Evolutionary conservation across 192 early-diverging fungal species (phyloP).

Genomic region (Pilaira anomala): DNA sequence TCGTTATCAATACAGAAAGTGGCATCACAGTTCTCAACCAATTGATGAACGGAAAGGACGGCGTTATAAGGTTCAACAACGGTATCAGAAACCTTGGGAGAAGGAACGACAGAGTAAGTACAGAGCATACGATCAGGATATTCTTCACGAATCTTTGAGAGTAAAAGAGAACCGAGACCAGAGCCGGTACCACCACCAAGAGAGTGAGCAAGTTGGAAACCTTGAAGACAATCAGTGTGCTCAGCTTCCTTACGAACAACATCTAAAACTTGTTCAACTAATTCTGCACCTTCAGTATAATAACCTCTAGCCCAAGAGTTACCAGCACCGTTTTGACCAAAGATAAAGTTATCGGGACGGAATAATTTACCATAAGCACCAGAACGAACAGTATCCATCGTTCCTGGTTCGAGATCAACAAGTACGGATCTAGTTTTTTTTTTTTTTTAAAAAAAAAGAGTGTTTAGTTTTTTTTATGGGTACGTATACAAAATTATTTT

Average conservation of each 20-base stretch:
- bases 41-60: conserved; percentile 93
- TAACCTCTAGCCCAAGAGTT: conserved; percentile 94
- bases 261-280: conserved; percentile 64
- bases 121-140: conserved; percentile 74
- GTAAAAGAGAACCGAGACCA: conserved; percentile 65
- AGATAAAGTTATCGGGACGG: conserved; percentile 66
- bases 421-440: conserved; percentile 48
- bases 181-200: conserved; percentile 73
- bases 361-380: conserved; percentile 58
- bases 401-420: conserved; percentile 78
- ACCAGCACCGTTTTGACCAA: conserved; percentile 76
- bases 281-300: conserved; percentile 76
- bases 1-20: conserved; percentile 99
- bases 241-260: conserved; percentile 67
- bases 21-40: conserved; percentile 98
- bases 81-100: conserved; percentile 77
- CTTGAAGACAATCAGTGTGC: conserved; percentile 62
- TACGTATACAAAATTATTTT: conserved; percentile 36
- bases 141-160: conserved; percentile 75
- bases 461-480: conserved; percentile 31
- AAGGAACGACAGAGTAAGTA: conserved; percentile 74
- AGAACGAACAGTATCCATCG: conserved; percentile 60
- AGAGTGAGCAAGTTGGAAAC: conserved; percentile 73
- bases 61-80: conserved; percentile 99
- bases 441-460: background rate